These are phyloP conservation scores for Boletus tomentosulus DNA, from an alignment of 768 basidiomycete genomes.

Conservation along the genomic window DNA sequence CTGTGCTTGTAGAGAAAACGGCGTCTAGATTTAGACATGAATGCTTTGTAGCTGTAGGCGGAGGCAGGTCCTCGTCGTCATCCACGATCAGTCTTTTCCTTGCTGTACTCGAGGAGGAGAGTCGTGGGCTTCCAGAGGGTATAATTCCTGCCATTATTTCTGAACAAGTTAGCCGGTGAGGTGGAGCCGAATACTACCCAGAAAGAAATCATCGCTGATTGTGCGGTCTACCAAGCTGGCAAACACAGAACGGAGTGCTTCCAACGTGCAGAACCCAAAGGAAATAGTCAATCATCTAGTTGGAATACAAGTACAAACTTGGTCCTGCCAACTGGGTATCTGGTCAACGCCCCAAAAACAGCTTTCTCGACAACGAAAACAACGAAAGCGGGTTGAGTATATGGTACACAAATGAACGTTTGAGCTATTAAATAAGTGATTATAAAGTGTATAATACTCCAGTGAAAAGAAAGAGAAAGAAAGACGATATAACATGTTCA, in stretches of 20 bases:
- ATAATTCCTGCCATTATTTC: neutral
- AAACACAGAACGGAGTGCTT: too few species aligned
- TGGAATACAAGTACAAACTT: slow-evolving; percentile 18
- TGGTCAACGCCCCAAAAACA: slow-evolving; percentile 12
- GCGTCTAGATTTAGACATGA: neutral
- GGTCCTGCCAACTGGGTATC: slow-evolving; percentile 32
- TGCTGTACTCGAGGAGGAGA: slow-evolving; percentile 1
- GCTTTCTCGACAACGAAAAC: slow-evolving; percentile 7
- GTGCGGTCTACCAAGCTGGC: neutral
- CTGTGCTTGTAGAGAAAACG: slow-evolving; percentile 9
- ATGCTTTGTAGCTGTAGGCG: neutral
- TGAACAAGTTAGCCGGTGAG: neutral
- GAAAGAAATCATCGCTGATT: too few species aligned
- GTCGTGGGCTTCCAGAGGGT: neutral
- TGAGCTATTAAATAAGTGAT: slow-evolving; percentile 22
- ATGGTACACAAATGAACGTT: slow-evolving; percentile 16
- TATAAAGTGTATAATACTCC: slow-evolving; percentile 25
- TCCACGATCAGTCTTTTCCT: neutral
- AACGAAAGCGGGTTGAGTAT: slow-evolving; percentile 10
- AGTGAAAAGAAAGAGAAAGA: slow-evolving; percentile 10
- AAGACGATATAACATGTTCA: slow-evolving; percentile 25
- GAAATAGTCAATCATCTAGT: slow-evolving; percentile 11
- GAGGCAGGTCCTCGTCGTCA: slow-evolving; percentile 2
- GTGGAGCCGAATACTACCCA: too few species aligned
- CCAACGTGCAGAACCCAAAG: neutral